Evolutionary conservation across 2,329 filamentous ascomycete genomes (phyloP), one percentile per base, ranked within the genome.

Genomic region (Nannizziopsis barbatae): DNA sequence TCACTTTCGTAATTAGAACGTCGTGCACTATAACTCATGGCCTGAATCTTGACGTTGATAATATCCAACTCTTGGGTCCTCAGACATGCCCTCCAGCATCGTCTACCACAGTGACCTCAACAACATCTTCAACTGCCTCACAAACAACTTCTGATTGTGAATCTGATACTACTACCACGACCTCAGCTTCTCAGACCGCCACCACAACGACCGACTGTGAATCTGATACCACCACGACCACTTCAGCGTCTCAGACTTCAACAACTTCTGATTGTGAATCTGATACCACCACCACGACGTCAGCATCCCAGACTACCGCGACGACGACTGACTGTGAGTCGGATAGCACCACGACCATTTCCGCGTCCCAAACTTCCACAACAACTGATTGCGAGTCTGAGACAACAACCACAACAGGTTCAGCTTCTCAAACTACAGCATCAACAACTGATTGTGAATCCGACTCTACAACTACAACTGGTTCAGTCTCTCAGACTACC

Each of bases 11-110:
- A 27, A 20, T 45, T n/a, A 14, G 15, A 4, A 18, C 12, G n/a
- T 45, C 31, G 5, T 45, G 42, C 15, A 4, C 17, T 5, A 7
- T 22, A 7, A 45, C 12, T 27, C 2, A 18, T 1, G 42, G 42
- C 11, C 14, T 37, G 22, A 27, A 45, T 11, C 36, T 45, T 27
- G 32, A 45, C 37, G 30, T 45, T 36, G 42, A 45, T 37, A 33
- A 37, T 18, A 27, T 45, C n/a, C 17, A n/a, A 4, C 6, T 45
- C 9, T 10, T 45, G n/a, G 42, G 42, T 11, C 32, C 15, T 2
- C 42, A 31, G 37, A 22, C 32, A 27, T 45, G 42, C 31, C 42
- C 42, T 10, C 5, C 42, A 2, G 31, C 20, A 17, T 32, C 41
- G 15, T 14, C 42, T 7, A 45, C 35, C 35, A 15, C 35, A 12